A percentile compares a stretch with the other conserved stretches of the same genome.
Conservation (phyloP, 2,329 filamentous ascomycete genomes). For the Graphilbum sp. region DNA sequence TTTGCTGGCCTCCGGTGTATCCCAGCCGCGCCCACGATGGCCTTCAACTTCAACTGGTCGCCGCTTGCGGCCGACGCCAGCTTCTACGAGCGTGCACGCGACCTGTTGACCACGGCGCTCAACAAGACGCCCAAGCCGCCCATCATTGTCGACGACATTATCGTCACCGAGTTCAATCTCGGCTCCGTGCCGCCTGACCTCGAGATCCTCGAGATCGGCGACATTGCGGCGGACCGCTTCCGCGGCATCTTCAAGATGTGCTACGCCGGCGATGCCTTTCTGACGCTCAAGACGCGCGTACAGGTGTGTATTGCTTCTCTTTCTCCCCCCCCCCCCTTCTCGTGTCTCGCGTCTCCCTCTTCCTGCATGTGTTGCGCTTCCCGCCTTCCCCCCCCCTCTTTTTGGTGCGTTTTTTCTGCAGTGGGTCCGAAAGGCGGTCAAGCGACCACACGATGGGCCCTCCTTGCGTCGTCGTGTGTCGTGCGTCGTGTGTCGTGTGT, state of each 20-base stretch:
- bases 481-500: too few species aligned
- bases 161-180: constrained; percentile 94
- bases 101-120: constrained; percentile 83
- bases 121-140: constrained; percentile 97
- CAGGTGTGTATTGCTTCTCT: constrained; percentile 42
- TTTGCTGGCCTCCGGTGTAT: not conserved
- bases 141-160: constrained; percentile 98
- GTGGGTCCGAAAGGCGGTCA: constrained; percentile 3
- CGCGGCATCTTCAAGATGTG: constrained; percentile 99
- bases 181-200: constrained; percentile 87
- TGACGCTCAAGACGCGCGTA: constrained; percentile 89
- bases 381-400: not conserved
- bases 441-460: not conserved
- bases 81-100: constrained; percentile 78
- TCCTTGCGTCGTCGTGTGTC: too few species aligned
- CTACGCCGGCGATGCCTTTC: constrained; percentile 85
- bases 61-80: constrained; percentile 88
- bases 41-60: constrained; percentile 99
- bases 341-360: not conserved
- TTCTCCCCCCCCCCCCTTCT: not conserved
- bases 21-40: constrained; percentile 39
- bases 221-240: constrained; percentile 92
- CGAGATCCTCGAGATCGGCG: constrained; percentile 94
- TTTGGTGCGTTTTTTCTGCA: not conserved
- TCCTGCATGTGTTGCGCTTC: not conserved